Evolutionary conservation across 805 yeast genomes (phyloP), one percentile per base, ranked within the genome.

Genomic region (Candida peoriensis): DNA sequence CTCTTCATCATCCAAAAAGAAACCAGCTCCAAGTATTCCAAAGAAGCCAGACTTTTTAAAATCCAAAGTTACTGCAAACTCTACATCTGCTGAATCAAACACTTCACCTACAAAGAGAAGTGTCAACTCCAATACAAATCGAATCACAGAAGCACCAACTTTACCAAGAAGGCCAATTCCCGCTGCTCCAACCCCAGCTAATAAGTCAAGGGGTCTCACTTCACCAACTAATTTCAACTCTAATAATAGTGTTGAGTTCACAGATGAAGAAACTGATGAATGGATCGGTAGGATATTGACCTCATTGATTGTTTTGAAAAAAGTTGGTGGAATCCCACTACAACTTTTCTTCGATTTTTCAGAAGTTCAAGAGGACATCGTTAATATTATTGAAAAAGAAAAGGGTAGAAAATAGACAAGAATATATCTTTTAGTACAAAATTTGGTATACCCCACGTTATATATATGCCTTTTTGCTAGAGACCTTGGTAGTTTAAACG

Each of bases 241-340:
- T 11, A 25, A 15, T 13, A 25, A 19, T 18, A 15, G 31, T 6
- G 30, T 31, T 12, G 28, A 48, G 3, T 52, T 42, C 15, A 52
- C 61, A 12, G 84, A 77, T 43, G 74, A 68, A 38, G 69, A 63
- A 29, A 67, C 68, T 17, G 78, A 74, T 15, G 46, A 61, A 14
- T 81, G 89, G 89, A 68, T 66, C 36, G 59, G 60, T 21, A 63
- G 86, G 28, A 62, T 76, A 2, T 42, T 57, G n/a, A 48, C 55
- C 1, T 43, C 54, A 6, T 20, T 44, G 10, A 33, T 50, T n/a
- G 25, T 51, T 3, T 36, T 52, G 10, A 36, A 40, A 19, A 46
- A 46, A 20, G 37, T 40, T 12, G 45, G 46, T 7, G 32, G 38
- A 9, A 42, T 44, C 24, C 38, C 38, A 24, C 30, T 51, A 23